A percentile compares a stretch with the other conserved stretches of the same genome.
These are phyloP conservation scores for Penicillium pancosmium DNA, from an alignment of 495 filamentous ascomycete species.

Conservation along the genomic window DNA sequence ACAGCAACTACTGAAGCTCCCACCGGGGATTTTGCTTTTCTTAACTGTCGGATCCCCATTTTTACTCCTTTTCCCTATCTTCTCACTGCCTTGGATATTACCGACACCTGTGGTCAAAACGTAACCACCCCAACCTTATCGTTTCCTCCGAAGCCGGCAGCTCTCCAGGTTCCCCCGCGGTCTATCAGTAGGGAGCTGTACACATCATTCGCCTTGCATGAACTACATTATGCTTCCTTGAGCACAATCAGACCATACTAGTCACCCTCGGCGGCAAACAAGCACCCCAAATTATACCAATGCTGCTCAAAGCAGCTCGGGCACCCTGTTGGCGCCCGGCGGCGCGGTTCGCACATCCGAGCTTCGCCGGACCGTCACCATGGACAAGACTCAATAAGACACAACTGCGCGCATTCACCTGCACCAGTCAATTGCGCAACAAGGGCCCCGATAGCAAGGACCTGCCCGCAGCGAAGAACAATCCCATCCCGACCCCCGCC, in stretches of 20 bases:
- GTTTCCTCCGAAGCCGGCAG: slow-evolving; percentile 48
- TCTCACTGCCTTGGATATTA: neutral
- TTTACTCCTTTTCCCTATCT: slow-evolving; percentile 5
- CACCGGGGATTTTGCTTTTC: neutral
- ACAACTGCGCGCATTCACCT: slow-evolving; percentile 38
- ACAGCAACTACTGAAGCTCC: slow-evolving; percentile 13
- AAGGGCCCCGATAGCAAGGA: slow-evolving; percentile 22
- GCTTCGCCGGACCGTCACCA: slow-evolving; percentile 33
- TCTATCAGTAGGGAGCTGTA: slow-evolving; percentile 23
- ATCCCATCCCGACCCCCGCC: slow-evolving; percentile 11
- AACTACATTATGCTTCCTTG: slow-evolving; percentile 37
- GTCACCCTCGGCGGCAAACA: slow-evolving; percentile 1
- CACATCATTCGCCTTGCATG: slow-evolving; percentile 16
- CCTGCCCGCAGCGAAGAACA: slow-evolving; percentile 11
- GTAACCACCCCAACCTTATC: neutral
- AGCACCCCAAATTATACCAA: slow-evolving; percentile 23
- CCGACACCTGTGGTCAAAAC: slow-evolving; percentile 1
- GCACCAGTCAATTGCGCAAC: slow-evolving; percentile 22
- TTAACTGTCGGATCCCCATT: neutral
- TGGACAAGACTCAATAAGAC: slow-evolving; percentile 27
- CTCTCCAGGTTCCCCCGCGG: slow-evolving; percentile 30
- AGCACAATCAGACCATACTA: slow-evolving; percentile 9
- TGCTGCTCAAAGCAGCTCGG: slow-evolving; percentile 50
- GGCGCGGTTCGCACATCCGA: slow-evolving; percentile 33
- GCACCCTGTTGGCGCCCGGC: slow-evolving; percentile 45